phyloP scores from a whole-genome alignment of 2,329 filamentous ascomycete genomes.

The Exophiala aquamarina region DNA sequence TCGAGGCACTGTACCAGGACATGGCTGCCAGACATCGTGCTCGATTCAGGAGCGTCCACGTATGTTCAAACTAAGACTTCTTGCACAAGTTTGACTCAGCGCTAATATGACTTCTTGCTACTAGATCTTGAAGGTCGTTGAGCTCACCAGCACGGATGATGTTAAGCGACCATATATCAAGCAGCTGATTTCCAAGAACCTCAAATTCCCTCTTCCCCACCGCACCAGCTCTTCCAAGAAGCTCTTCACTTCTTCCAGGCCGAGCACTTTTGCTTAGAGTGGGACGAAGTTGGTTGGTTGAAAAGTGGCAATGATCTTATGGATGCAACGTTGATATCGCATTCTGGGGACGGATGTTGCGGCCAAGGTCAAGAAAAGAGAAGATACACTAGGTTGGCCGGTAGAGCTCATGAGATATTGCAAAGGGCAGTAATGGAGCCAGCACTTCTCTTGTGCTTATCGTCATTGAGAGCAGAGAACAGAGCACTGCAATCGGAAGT shows the following conservation, averaged over 20 bases:
- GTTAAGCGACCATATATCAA: constrained; percentile 99
- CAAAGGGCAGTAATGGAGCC: no score
- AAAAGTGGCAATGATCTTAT: no score
- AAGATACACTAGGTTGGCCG: no score
- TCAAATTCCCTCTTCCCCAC: constrained; percentile 99
- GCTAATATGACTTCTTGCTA: not conserved
- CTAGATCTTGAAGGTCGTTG: constrained; percentile 96
- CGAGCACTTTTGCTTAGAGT: constrained; percentile 95
- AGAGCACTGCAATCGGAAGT: no score
- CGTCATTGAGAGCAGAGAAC: no score
- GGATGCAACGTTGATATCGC: no score
- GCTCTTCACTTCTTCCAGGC: constrained; percentile 89
- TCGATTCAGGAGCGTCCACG: constrained; percentile 97
- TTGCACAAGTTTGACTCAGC: not conserved
- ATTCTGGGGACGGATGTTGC: no score
- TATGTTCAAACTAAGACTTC: constrained; percentile 53
- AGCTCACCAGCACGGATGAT: constrained; percentile 91
- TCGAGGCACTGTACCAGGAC: constrained; percentile 97
- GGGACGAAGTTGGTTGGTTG: not conserved
- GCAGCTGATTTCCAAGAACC: constrained; percentile 91
- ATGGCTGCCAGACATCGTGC: constrained; percentile 99
- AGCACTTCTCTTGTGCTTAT: no score
- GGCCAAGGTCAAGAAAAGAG: no score
- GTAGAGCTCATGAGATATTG: no score
- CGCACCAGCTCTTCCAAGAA: constrained; percentile 85